A percentile compares a stretch with the other conserved stretches of the same genome.
These are phyloP conservation scores for Kwoniella sp. DNA, from an alignment of 768 basidiomycete genomes.

Conservation along the genomic window DNA sequence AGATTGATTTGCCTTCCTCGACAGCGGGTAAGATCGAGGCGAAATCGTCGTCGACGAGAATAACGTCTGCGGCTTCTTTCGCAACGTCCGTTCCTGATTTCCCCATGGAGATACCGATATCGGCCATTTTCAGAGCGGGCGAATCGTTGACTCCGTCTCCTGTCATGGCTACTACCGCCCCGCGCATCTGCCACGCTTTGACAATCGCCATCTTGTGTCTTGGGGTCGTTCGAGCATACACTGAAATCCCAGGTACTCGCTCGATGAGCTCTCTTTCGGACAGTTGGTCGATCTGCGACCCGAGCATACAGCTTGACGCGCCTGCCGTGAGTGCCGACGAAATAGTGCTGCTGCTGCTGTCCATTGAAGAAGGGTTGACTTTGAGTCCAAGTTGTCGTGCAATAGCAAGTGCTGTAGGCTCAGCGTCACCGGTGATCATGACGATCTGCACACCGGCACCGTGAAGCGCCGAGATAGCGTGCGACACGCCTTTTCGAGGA, in stretches of 20 bases:
- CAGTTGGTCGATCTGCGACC: constrained; percentile 82
- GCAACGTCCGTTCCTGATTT: constrained; percentile 98
- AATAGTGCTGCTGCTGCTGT: constrained; percentile 18
- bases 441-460: constrained; percentile 89
- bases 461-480: constrained; percentile 78
- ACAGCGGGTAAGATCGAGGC: constrained; percentile 90
- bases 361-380: constrained; percentile 59
- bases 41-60: constrained; percentile 96
- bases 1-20: constrained; percentile 96
- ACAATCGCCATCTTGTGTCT: constrained; percentile 98
- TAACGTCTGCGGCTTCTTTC: constrained; percentile 96
- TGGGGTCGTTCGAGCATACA: constrained; percentile 94
- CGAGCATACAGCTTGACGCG: constrained; percentile 64
- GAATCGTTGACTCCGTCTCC: constrained; percentile 98
- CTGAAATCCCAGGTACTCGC: constrained; percentile 74
- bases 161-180: constrained; percentile 93
- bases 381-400: constrained; percentile 81
- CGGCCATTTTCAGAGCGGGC: constrained; percentile 94
- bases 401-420: constrained; percentile 84
- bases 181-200: constrained; percentile 85
- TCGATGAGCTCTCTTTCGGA: constrained; percentile 77
- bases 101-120: constrained; percentile 97
- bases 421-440: constrained; percentile 97
- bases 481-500: constrained; percentile 88
- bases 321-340: constrained; percentile 12